phyloP scores from a whole-genome alignment of 768 basidiomycete species.

The Mycena polygramma region DNA sequence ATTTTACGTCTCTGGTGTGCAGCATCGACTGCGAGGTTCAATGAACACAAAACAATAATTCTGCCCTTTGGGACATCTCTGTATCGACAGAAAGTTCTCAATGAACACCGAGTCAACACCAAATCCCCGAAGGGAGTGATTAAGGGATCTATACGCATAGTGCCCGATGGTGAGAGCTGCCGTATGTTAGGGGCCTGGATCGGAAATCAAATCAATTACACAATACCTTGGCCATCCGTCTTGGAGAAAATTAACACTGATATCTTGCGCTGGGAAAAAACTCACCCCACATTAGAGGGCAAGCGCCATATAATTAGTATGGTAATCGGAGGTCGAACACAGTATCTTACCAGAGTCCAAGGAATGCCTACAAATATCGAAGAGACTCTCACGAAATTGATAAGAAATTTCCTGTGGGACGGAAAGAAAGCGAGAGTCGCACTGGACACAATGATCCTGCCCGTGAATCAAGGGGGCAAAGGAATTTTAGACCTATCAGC shows the following conservation, averaged over 20 bases:
- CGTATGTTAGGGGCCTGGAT: constrained; percentile 16
- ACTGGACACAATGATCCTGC: no score
- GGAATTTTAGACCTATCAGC: constrained; percentile 4
- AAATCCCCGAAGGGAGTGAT: neutral
- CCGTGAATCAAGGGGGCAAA: constrained; percentile 5
- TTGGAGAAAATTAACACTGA: constrained; percentile 6
- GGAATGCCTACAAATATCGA: no score
- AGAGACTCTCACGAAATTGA: no score
- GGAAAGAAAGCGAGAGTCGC: no score
- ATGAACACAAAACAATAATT: no score
- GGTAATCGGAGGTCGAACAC: constrained; percentile 36
- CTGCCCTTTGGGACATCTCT: neutral
- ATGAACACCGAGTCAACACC: constrained; percentile 2
- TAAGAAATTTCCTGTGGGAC: no score
- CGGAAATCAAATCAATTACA: constrained; percentile 13
- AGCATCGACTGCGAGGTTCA: no score
- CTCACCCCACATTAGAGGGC: constrained; percentile 33
- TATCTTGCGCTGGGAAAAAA: neutral
- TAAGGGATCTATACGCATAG: constrained; percentile 5
- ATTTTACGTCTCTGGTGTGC: no score
- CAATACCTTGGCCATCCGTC: neutral
- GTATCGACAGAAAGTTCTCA: constrained; percentile 1
- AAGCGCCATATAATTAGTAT: constrained; percentile 38
- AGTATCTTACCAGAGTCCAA: no score
- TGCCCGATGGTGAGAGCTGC: constrained; percentile 11